A percentile compares a stretch with the other conserved stretches of the same genome.
Evolutionary conservation across 495 filamentous ascomycete genomes (phyloP).

Genomic region (Pyrenula aspistea): DNA sequence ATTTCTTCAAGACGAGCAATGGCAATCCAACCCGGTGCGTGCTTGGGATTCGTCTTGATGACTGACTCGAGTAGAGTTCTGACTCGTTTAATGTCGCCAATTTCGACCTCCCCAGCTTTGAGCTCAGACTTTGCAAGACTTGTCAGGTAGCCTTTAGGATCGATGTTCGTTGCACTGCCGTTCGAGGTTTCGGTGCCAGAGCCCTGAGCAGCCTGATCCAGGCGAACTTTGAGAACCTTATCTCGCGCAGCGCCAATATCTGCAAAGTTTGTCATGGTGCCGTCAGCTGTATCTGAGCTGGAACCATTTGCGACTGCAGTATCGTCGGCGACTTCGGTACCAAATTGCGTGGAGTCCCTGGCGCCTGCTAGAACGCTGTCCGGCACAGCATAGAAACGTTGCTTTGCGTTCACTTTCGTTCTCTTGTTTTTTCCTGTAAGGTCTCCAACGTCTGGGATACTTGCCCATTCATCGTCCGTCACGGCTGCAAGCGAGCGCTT

Average conservation of each 20-base stretch:
- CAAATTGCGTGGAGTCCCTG: slow-evolving; percentile 65
- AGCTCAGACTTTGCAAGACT: slow-evolving; percentile 69
- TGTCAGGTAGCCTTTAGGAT: slow-evolving; percentile 91
- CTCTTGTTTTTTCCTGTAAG: slow-evolving; percentile 87
- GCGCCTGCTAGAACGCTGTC: slow-evolving; percentile 91
- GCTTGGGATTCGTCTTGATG: slow-evolving; percentile 88
- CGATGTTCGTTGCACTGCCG: slow-evolving; percentile 83
- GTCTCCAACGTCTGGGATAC: slow-evolving; percentile 88
- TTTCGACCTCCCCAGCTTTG: slow-evolving; percentile 64
- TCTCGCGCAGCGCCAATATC: slow-evolving; percentile 92
- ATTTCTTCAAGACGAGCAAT: slow-evolving; percentile 85
- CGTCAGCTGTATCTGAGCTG: slow-evolving; percentile 47
- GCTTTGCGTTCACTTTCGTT: slow-evolving; percentile 64
- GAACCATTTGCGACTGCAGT: slow-evolving; percentile 37
- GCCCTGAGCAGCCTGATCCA: slow-evolving; percentile 76
- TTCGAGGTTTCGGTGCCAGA: slow-evolving; percentile 55
- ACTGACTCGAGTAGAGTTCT: slow-evolving; percentile 86
- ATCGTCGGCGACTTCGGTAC: slow-evolving; percentile 74
- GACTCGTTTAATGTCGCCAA: slow-evolving; percentile 94
- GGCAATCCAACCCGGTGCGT: slow-evolving; percentile 94
- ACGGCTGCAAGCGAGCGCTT: slow-evolving; percentile 82
- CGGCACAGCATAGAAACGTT: slow-evolving; percentile 91
- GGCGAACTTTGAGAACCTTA: slow-evolving; percentile 79
- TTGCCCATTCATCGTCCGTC: slow-evolving; percentile 94
- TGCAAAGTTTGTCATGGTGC: slow-evolving; percentile 95